phyloP scores from a whole-genome alignment of 2,329 filamentous ascomycete species.

The Knufia petricola region DNA sequence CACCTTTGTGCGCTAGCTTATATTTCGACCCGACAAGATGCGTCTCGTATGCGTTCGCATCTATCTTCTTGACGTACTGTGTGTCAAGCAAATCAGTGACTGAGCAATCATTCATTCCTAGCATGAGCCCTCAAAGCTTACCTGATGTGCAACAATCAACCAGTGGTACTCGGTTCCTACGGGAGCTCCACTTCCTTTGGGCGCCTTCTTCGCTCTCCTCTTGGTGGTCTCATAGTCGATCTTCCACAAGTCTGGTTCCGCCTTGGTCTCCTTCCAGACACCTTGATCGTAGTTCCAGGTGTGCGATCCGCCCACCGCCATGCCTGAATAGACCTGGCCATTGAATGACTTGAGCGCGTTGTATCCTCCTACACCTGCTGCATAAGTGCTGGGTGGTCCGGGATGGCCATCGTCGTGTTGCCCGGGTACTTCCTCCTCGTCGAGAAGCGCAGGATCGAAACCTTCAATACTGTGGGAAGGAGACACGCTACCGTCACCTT shows the following conservation, averaged over 20 bases:
- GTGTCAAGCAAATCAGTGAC: not conserved
- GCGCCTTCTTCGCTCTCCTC: conserved; percentile 26
- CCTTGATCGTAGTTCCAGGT: conserved; percentile 31
- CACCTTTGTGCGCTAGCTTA: conserved; percentile 29
- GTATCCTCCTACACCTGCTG: conserved; percentile 31
- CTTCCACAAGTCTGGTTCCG: conserved; percentile 29
- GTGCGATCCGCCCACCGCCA: conserved; percentile 30
- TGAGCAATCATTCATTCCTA: no score
- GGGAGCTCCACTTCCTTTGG: conserved; percentile 27
- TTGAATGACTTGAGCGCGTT: conserved; percentile 28
- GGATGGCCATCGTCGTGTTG: conserved; percentile 50
- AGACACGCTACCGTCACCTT: no score
- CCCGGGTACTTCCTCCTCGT: conserved; percentile 41
- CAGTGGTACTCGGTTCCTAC: conserved; percentile 30
- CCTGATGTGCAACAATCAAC: conserved; percentile 30
- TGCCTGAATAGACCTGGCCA: conserved; percentile 30
- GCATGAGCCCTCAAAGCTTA: conserved; percentile 13
- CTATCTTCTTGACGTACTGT: conserved; percentile 29
- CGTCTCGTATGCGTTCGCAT: conserved; percentile 31
- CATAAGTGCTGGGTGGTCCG: conserved; percentile 54
- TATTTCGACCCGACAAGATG: conserved; percentile 29
- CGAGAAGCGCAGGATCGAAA: conserved; percentile 39
- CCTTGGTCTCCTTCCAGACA: conserved; percentile 29
- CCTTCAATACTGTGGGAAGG: no score
- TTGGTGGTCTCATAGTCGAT: conserved; percentile 29